Evolutionary conservation across 768 basidiomycete genomes (phyloP).

Genomic region (Serendipita vermifera): DNA sequence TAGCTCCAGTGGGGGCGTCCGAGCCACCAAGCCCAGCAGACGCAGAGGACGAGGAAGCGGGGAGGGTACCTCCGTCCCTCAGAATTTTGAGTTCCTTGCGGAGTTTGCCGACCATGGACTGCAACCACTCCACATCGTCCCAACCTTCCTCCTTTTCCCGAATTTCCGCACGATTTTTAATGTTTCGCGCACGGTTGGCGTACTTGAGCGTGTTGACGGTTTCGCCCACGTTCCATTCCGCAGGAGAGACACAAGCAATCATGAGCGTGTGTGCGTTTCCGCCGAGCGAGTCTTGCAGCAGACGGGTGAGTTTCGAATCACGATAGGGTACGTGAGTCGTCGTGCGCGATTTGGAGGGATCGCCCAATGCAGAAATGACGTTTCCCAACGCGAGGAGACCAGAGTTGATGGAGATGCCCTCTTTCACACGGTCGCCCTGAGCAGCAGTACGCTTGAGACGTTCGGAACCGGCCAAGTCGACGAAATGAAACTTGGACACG

Average conservation of each 20-base stretch:
- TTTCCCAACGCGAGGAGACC: constrained; percentile 94
- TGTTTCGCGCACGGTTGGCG: constrained; percentile 92
- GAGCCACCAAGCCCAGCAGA: constrained; percentile 22
- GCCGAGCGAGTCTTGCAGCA: constrained; percentile 91
- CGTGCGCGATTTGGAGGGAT: constrained; percentile 76
- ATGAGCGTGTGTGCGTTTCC: constrained; percentile 97
- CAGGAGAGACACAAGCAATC: constrained; percentile 95
- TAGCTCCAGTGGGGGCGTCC: constrained; percentile 39
- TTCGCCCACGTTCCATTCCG: constrained; percentile 89
- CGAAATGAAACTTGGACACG: constrained; percentile 94
- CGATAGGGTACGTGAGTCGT: constrained; percentile 92
- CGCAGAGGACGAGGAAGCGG: constrained; percentile 14
- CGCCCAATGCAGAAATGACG: constrained; percentile 94
- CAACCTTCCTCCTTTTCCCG: constrained; percentile 96
- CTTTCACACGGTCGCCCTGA: constrained; percentile 90
- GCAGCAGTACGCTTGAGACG: constrained; percentile 93
- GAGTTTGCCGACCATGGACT: constrained; percentile 69
- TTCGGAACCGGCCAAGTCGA: constrained; percentile 95
- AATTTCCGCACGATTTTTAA: constrained; percentile 85
- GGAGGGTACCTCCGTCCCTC: constrained; percentile 46
- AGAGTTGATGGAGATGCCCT: constrained; percentile 98
- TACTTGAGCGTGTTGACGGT: constrained; percentile 94
- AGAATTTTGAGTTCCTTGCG: constrained; percentile 74
- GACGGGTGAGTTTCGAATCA: constrained; percentile 93
- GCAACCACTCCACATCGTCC: constrained; percentile 97